Percentiles rank a stretch among this genome's conserved stretches.
Evolutionary conservation across 169 alveolate species (phyloP).

Genomic region (Eimeria acervulina): DNA sequence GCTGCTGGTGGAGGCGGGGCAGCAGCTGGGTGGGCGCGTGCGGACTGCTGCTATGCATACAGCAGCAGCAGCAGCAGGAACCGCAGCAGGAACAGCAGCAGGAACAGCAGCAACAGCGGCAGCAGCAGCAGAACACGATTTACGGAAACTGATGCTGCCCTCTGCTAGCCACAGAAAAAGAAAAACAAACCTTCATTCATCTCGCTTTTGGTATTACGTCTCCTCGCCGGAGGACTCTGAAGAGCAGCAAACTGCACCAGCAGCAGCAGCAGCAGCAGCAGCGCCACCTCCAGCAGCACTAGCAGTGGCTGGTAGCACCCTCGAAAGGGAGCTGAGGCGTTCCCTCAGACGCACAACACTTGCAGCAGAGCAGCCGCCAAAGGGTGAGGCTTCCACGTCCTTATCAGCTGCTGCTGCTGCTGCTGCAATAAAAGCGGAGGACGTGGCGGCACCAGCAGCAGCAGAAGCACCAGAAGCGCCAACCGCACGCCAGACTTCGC

Average conservation of each 20-base stretch:
- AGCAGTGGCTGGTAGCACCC: neutral
- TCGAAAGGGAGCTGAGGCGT: neutral
- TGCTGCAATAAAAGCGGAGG: neutral
- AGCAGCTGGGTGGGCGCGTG: conserved; percentile 59
- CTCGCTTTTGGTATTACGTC: neutral
- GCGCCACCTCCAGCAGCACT: neutral
- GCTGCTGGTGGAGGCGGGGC: conserved; percentile 55
- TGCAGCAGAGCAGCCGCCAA: neutral
- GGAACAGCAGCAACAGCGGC: no score
- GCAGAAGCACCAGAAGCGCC: neutral
- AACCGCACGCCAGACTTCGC: neutral
- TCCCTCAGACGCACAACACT: neutral
- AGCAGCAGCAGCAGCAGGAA: no score
- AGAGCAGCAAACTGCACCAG: neutral
- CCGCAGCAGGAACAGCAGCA: no score
- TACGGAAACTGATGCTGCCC: conserved; percentile 4
- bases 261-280: conserved; percentile 15
- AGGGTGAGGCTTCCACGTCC: no score
- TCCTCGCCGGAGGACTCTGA: neutral
- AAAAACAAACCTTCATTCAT: no score
- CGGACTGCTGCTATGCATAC: conserved; percentile 12
- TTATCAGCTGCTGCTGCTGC: conserved; percentile 40
- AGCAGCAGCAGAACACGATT: neutral
- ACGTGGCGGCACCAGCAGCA: neutral
- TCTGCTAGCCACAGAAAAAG: neutral